phyloP scores from a whole-genome alignment of 768 basidiomycete genomes.

The Scleroderma bovista region DNA sequence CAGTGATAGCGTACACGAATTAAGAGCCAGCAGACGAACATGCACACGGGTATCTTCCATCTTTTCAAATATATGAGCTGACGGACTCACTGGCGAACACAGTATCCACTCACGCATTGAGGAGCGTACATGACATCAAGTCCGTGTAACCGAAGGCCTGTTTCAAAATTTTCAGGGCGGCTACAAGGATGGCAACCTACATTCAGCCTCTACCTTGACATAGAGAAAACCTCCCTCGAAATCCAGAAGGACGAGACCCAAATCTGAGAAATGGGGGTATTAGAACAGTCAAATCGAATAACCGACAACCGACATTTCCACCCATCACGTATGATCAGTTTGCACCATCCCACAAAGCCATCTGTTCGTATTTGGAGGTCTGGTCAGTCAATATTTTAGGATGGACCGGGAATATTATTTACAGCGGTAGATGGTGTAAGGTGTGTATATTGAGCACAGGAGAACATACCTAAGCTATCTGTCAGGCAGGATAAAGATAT shows the following conservation, averaged over 20 bases:
- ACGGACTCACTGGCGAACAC: neutral
- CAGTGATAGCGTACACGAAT: conserved; percentile 68
- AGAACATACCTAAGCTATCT: conserved; percentile 55
- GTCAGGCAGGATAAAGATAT: neutral
- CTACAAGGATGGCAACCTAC: neutral
- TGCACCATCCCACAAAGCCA: conserved; percentile 71
- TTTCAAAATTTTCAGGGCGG: neutral
- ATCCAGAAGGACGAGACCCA: conserved; percentile 68
- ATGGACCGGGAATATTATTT: conserved; percentile 18
- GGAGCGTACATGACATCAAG: conserved; percentile 76
- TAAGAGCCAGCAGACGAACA: conserved; percentile 70
- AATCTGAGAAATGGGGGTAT: conserved; percentile 39
- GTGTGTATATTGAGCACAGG: conserved; percentile 64
- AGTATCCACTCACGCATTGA: conserved; percentile 53
- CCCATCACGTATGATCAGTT: conserved; percentile 62
- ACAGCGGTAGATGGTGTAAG: conserved; percentile 82
- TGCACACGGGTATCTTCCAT: conserved; percentile 81
- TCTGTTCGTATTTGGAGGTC: conserved; percentile 42
- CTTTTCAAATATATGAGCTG: conserved; percentile 24
- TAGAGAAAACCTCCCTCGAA: conserved; percentile 79
- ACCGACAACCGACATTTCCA: conserved; percentile 63
- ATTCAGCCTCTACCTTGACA: conserved; percentile 43
- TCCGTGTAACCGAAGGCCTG: conserved; percentile 77
- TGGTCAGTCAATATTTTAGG: neutral
- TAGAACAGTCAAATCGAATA: neutral